A percentile compares a stretch with the other conserved stretches of the same genome.
These are phyloP conservation scores for Hypoxylon sp. DNA, from an alignment of 2,329 filamentous ascomycete genomes.

Conservation along the genomic window DNA sequence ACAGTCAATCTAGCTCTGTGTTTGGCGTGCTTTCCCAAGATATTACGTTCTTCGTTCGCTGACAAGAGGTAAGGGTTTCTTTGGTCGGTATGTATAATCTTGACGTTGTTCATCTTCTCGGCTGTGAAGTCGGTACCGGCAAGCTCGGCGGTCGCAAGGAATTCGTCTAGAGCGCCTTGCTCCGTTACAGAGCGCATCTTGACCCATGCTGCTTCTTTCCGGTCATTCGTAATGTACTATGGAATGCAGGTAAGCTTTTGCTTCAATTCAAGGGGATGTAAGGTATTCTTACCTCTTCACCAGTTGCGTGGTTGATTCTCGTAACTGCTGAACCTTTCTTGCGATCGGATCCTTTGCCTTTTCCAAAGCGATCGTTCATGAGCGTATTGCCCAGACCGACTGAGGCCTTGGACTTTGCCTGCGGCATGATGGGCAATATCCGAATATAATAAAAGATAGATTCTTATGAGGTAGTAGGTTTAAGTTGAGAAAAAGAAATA, in stretches of 20 bases:
- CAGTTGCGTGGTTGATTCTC: conserved; percentile 79
- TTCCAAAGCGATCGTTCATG: conserved; percentile 98
- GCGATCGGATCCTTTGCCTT: conserved; percentile 84
- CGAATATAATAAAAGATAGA: too few relatives aligned
- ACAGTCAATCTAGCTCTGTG: conserved; percentile 85
- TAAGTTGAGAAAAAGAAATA: not conserved
- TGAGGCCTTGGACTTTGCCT: conserved; percentile 91
- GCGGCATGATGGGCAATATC: conserved; percentile 59
- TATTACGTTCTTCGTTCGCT: conserved; percentile 79
- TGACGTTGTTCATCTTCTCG: conserved; percentile 98
- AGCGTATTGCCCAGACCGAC: conserved; percentile 96
- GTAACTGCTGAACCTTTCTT: conserved; percentile 70
- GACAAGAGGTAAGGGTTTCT: conserved; percentile 94
- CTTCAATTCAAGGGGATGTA: not conserved
- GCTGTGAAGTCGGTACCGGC: conserved; percentile 99
- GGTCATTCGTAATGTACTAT: conserved; percentile 88
- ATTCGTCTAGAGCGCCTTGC: conserved; percentile 95
- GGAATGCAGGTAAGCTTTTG: conserved; percentile 2
- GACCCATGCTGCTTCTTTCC: conserved; percentile 92
- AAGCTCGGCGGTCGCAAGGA: conserved; percentile 92
- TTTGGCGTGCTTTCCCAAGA: conserved; percentile 81
- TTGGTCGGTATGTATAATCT: conserved; percentile 97
- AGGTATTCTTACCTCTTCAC: conserved; percentile 67
- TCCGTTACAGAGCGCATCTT: conserved; percentile 99
- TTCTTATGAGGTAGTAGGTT: too few relatives aligned